These are phyloP conservation scores for Keithomyces neogunnii DNA, from an alignment of 2,329 filamentous ascomycete species.

Conservation along the genomic window DNA sequence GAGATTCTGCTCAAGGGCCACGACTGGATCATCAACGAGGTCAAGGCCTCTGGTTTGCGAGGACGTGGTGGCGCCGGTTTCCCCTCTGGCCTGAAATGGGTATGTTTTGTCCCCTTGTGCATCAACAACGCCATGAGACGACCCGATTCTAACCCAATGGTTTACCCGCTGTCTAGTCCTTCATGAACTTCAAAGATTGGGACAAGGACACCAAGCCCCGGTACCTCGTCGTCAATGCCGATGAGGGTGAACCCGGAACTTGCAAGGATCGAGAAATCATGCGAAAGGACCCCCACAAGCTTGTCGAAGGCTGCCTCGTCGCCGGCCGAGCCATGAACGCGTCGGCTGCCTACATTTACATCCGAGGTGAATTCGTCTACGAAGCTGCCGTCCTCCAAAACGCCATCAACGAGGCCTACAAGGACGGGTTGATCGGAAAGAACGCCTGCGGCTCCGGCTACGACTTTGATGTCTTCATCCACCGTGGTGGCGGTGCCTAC, in stretches of 20 bases:
- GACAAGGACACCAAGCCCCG: slow-evolving; percentile 94
- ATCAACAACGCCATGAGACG: background rate
- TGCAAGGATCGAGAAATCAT: slow-evolving; percentile 99
- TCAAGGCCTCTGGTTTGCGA: slow-evolving; percentile 92
- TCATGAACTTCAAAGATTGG: slow-evolving; percentile 99
- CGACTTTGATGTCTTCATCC: slow-evolving; percentile 94
- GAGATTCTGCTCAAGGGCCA: slow-evolving; percentile 95
- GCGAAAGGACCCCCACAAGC: slow-evolving; percentile 99
- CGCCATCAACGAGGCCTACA: slow-evolving; percentile 96
- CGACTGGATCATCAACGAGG: slow-evolving; percentile 96
- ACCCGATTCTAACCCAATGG: background rate
- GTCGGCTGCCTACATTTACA: slow-evolving; percentile 97
- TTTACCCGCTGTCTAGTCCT: slow-evolving; percentile 54
- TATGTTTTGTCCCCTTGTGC: slow-evolving; percentile 36
- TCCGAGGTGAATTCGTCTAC: slow-evolving; percentile 95
- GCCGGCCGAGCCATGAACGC: slow-evolving; percentile 98
- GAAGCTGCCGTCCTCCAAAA: slow-evolving; percentile 89
- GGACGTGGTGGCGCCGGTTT: slow-evolving; percentile 97
- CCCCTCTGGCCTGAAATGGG: slow-evolving; percentile 98
- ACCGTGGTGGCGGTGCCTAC: slow-evolving; percentile 95
- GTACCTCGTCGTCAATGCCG: slow-evolving; percentile 96
- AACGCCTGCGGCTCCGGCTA: slow-evolving; percentile 96
- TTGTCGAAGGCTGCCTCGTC: slow-evolving; percentile 92
- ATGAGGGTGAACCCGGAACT: slow-evolving; percentile 96
- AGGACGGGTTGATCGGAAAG: slow-evolving; percentile 90